phyloP scores from a whole-genome alignment of 2,329 filamentous ascomycete species.

The Alternaria arbusti region DNA sequence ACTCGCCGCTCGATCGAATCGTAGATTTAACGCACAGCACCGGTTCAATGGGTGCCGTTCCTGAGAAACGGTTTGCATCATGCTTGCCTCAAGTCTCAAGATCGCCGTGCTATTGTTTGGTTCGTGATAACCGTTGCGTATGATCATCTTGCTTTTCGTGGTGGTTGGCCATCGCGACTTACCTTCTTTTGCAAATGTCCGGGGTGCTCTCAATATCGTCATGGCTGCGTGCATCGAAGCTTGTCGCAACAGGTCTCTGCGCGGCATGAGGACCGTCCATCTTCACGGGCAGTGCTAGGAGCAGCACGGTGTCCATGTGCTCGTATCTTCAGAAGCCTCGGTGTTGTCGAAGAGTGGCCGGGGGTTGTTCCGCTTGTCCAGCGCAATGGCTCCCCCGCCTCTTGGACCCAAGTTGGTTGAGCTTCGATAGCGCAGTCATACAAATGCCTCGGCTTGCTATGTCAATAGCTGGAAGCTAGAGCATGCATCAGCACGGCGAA shows the following conservation, averaged over 20 bases:
- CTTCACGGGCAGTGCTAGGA: background rate
- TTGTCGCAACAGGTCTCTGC: background rate
- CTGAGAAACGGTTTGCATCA: background rate
- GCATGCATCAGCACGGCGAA: background rate
- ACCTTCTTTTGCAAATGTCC: background rate
- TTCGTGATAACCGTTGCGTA: background rate
- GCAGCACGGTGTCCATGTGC: conserved; percentile 8
- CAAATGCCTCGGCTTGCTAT: background rate
- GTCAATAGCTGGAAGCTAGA: background rate
- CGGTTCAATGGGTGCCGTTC: background rate
- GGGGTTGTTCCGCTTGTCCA: background rate
- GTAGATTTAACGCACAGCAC: conserved; percentile 1
- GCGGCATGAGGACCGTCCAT: background rate
- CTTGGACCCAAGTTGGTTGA: background rate
- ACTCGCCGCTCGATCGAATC: background rate
- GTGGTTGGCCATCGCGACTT: background rate
- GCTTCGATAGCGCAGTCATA: background rate
- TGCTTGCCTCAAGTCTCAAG: background rate
- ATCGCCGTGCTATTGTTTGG: background rate
- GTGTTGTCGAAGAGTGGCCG: background rate
- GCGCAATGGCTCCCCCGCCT: background rate
- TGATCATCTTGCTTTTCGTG: background rate
- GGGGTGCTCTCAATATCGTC: background rate
- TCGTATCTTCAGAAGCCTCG: conserved; percentile 2
- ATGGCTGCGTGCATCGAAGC: background rate